phyloP scores from a whole-genome alignment of 805 yeast genomes.

The Zygoascus ofunaensis region DNA sequence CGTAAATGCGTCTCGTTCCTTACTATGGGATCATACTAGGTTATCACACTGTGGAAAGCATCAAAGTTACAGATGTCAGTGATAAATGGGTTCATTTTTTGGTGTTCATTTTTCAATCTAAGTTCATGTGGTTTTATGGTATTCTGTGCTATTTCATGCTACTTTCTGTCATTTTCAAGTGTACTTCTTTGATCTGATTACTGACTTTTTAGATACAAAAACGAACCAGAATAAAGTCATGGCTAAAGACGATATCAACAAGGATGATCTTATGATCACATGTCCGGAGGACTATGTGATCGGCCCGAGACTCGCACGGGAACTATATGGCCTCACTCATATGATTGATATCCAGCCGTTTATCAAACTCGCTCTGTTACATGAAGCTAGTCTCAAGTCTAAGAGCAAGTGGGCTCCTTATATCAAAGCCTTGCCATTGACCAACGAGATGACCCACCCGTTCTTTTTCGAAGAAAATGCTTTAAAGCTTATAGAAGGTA shows the following conservation, averaged over 20 bases:
- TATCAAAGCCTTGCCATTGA: constrained; percentile 40
- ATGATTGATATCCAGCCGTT: constrained; percentile 5
- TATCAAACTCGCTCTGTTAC: constrained; percentile 15
- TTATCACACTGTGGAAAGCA: no score
- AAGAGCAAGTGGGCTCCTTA: constrained; percentile 36
- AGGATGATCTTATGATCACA: constrained; percentile 9
- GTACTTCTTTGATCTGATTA: no score
- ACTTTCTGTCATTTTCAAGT: no score
- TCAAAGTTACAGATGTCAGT: no score
- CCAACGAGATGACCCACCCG: constrained; percentile 47
- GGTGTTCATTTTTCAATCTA: no score
- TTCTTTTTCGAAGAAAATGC: constrained; percentile 45
- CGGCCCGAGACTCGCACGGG: constrained; percentile 14
- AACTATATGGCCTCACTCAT: constrained; percentile 6
- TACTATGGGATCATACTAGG: no score
- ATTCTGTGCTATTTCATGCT: no score
- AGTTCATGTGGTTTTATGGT: no score
- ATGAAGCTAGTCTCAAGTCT: constrained; percentile 11
- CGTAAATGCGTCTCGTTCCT: no score
- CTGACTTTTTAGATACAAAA: background rate
- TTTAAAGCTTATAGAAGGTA: constrained; percentile 46
- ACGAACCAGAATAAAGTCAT: constrained; percentile 1
- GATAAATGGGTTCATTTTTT: no score
- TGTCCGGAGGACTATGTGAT: constrained; percentile 16
- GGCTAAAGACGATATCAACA: constrained; percentile 9